A percentile compares a stretch with the other conserved stretches of the same genome.
phyloP scores from a whole-genome alignment of 2,329 filamentous ascomycete genomes.

The Verruconis gallopava region DNA sequence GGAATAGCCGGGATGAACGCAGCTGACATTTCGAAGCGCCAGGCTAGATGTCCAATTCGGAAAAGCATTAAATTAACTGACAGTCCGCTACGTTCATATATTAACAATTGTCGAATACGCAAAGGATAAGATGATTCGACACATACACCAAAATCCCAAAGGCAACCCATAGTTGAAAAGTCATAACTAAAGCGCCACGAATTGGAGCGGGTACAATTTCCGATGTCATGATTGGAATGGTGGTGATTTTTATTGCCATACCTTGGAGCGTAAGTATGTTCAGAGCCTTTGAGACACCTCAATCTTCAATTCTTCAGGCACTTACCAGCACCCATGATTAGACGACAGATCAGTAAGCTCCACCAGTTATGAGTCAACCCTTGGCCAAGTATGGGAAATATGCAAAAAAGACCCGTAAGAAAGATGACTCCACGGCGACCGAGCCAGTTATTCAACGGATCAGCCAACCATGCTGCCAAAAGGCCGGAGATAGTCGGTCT shows the following conservation, averaged over 20 bases:
- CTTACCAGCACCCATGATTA: conserved; percentile 22
- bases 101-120: conserved; percentile 26
- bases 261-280: too few relatives aligned
- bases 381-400: conserved; percentile 24
- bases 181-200: conserved; percentile 32
- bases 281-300: too few relatives aligned
- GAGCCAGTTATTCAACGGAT: conserved; percentile 26
- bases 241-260: conserved; percentile 32
- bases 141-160: conserved; percentile 13
- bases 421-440: conserved; percentile 26
- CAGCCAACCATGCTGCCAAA: conserved; percentile 18
- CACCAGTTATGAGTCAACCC: conserved; percentile 25
- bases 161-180: conserved; percentile 26
- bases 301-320: too few relatives aligned
- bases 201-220: conserved; percentile 25
- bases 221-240: conserved; percentile 29
- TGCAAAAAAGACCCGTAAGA: conserved; percentile 23
- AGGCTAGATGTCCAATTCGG: conserved; percentile 11
- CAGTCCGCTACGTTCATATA: conserved; percentile 28
- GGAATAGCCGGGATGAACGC: conserved; percentile 44
- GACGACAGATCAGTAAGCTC: conserved; percentile 22
- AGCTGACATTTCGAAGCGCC: conserved; percentile 14
- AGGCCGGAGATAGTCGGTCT: too few relatives aligned
- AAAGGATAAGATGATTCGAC: neutral
- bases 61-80: conserved; percentile 26